Conservation (phyloP, 2,329 filamentous ascomycete species). For the Thyridium curvatum region DNA sequence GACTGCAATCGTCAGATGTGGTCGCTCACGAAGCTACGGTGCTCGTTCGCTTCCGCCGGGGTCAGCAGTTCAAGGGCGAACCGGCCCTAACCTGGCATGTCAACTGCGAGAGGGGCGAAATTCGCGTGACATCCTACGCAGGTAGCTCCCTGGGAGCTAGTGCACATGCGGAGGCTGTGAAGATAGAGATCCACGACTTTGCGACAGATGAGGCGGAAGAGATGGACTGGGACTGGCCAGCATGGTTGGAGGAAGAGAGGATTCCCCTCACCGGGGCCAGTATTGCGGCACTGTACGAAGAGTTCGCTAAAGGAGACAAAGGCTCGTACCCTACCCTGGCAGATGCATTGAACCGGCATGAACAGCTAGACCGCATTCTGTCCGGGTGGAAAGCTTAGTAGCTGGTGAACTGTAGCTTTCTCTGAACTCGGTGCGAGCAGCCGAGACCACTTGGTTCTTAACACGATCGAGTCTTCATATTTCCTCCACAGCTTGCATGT, state of each 20-base stretch:
- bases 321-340: constrained; percentile 27
- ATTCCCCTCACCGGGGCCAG: constrained; percentile 36
- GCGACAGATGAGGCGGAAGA: constrained; percentile 34
- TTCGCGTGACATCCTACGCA: constrained; percentile 27
- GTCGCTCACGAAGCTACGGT: constrained; percentile 25
- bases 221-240: constrained; percentile 36
- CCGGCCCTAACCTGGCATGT: constrained; percentile 42
- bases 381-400: too few species aligned
- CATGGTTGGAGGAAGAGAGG: constrained; percentile 37
- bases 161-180: constrained; percentile 30
- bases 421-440: too few species aligned
- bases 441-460: too few species aligned
- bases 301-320: constrained; percentile 30
- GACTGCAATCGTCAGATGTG: background rate
- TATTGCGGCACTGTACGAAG: constrained; percentile 51
- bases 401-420: background rate
- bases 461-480: too few species aligned
- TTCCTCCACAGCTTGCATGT: too few species aligned
- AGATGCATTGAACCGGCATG: constrained; percentile 38
- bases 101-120: constrained; percentile 44
- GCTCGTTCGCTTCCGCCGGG: constrained; percentile 37
- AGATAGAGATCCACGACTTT: constrained; percentile 44
- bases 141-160: constrained; percentile 15
- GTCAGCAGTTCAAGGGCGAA: constrained; percentile 40
- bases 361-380: constrained; percentile 29